phyloP scores from a whole-genome alignment of 2,329 filamentous ascomycete genomes.

The Fusarium longipes region DNA sequence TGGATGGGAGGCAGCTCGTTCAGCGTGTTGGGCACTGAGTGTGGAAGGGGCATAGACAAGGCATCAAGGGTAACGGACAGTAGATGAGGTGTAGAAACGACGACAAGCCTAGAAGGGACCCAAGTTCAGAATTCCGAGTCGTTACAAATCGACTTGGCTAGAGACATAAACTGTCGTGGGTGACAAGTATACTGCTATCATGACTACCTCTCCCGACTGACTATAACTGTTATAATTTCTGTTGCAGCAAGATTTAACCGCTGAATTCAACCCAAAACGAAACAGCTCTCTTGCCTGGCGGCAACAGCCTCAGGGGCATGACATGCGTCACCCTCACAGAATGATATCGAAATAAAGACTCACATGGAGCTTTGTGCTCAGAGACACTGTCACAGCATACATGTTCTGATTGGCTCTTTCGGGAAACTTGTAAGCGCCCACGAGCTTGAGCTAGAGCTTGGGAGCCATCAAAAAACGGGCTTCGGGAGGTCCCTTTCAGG shows the following conservation, averaged over 20 bases:
- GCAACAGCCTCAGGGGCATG: constrained; percentile 20
- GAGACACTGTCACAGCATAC: constrained; percentile 11
- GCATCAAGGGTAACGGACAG: background rate
- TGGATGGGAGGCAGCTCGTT: constrained; percentile 24
- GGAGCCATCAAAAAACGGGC: constrained; percentile 30
- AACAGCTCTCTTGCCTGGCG: constrained; percentile 1
- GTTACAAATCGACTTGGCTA: background rate
- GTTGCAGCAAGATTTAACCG: constrained; percentile 7
- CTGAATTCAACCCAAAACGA: background rate
- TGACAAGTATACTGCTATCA: background rate
- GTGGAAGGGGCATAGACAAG: background rate
- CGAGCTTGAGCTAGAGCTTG: constrained; percentile 36
- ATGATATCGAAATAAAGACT: constrained; percentile 22
- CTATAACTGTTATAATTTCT: background rate
- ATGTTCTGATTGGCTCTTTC: constrained; percentile 39
- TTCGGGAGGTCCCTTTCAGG: constrained; percentile 34
- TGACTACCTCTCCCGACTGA: background rate
- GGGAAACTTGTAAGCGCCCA: constrained; percentile 44
- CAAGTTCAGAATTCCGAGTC: background rate
- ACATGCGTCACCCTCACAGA: constrained; percentile 15
- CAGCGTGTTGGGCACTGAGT: background rate
- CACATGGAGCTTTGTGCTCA: constrained; percentile 4
- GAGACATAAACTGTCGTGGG: background rate
- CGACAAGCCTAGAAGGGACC: background rate
- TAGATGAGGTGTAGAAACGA: background rate